Conservation (phyloP, 495 filamentous ascomycete genomes). For the Penicillium diatomitis region DNA sequence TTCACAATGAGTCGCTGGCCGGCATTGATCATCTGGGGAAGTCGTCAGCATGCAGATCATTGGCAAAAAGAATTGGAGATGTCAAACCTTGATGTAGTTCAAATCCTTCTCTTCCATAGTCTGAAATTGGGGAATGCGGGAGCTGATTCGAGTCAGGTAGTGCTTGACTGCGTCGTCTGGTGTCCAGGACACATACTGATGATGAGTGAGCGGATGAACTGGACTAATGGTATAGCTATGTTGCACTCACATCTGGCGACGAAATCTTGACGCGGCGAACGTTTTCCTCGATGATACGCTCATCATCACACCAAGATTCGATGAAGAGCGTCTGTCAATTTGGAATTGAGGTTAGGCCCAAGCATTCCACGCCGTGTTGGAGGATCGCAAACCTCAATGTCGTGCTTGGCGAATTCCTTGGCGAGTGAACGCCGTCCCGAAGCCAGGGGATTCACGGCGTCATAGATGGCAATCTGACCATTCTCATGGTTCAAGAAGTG, state of each 20-base stretch:
- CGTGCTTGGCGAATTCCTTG: constrained; percentile 92
- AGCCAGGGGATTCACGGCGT: constrained; percentile 91
- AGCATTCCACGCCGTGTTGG: background rate
- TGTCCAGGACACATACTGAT: constrained; percentile 77
- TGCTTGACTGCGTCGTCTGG: constrained; percentile 84
- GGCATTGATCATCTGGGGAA: constrained; percentile 83
- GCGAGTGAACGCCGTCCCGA: constrained; percentile 77
- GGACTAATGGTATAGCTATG: background rate
- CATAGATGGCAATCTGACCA: constrained; percentile 97
- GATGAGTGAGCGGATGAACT: constrained; percentile 2
- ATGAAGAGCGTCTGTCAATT: constrained; percentile 75
- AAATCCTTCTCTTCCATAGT: constrained; percentile 90
- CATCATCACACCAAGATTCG: constrained; percentile 89
- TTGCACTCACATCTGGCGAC: constrained; percentile 71
- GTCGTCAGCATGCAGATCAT: background rate
- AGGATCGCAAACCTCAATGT: constrained; percentile 60
- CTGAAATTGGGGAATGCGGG: constrained; percentile 91
- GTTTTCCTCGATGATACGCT: constrained; percentile 92
- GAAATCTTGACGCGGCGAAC: constrained; percentile 96
- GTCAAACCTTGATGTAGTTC: constrained; percentile 80
- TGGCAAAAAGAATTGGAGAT: background rate
- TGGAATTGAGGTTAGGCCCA: background rate
- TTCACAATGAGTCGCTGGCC: constrained; percentile 89
- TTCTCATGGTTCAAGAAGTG: constrained; percentile 94
- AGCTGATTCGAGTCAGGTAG: constrained; percentile 80